Percentiles rank a stretch among this genome's conserved stretches.
These are phyloP conservation scores for Ensete ventricosum DNA, from an alignment of 176 grass and related monocot genomes.

Conservation along the genomic window DNA sequence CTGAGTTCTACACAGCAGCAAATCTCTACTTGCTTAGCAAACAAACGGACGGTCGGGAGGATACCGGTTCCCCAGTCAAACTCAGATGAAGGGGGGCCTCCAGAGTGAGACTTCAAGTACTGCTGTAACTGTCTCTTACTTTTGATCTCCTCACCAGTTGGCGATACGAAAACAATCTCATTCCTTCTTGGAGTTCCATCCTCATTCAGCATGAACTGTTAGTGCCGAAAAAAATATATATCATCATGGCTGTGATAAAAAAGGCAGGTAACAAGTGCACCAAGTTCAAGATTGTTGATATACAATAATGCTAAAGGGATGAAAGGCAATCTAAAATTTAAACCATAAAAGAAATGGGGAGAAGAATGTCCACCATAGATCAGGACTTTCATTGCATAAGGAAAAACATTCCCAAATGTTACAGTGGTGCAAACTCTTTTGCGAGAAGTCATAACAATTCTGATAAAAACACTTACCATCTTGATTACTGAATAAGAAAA, in stretches of 20 bases:
- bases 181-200: conserved; percentile 29
- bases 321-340: too few relatives aligned
- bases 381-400: too few relatives aligned
- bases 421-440: too few relatives aligned
- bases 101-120: conserved; percentile 77
- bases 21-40: conserved; percentile 1
- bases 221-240: conserved; percentile 12
- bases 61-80: conserved; percentile 94
- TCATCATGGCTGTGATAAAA: not conserved
- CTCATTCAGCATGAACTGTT: conserved; percentile 69
- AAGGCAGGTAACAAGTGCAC: not conserved
- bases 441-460: too few relatives aligned
- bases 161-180: conserved; percentile 87
- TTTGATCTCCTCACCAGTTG: conserved; percentile 86
- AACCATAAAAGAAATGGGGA: too few relatives aligned
- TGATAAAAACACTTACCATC: too few relatives aligned
- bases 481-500: too few relatives aligned
- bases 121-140: conserved; percentile 71
- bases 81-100: conserved; percentile 56
- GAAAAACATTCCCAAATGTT: too few relatives aligned
- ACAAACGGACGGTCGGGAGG: conserved; percentile 1
- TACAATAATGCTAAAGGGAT: too few relatives aligned
- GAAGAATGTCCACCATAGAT: too few relatives aligned
- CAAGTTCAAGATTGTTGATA: too few relatives aligned
- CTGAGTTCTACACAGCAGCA: not conserved